Percentiles rank a stretch among this genome's conserved stretches.
These are phyloP conservation scores for Scutellaria minor DNA, from an alignment of 257 asterid species.

Conservation along the genomic window DNA sequence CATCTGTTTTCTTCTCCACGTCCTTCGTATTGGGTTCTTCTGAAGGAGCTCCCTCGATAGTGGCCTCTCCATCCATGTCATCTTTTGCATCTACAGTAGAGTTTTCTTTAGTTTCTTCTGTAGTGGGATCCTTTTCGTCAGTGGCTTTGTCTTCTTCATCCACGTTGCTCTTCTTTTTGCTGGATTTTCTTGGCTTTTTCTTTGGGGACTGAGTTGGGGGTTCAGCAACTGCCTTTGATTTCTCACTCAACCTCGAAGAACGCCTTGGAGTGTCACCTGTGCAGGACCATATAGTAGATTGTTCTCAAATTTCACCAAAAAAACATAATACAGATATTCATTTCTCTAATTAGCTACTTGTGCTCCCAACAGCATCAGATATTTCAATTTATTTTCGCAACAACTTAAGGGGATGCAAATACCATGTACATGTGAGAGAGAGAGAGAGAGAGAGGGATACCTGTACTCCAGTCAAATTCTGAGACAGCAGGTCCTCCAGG, in stretches of 20 bases:
- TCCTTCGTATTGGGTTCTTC: constrained; percentile 31
- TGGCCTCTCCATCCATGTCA: constrained; percentile 27
- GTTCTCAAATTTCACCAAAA: constrained; percentile 15
- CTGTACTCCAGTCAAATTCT: constrained; percentile 65
- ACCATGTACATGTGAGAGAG: background rate
- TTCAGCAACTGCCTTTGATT: constrained; percentile 47
- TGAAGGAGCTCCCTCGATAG: constrained; percentile 27
- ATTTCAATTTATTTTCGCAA: no score
- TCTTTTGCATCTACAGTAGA: constrained; percentile 30
- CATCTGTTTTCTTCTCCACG: constrained; percentile 32
- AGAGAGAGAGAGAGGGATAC: constrained; percentile 31
- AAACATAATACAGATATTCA: background rate
- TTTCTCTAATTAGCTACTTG: background rate
- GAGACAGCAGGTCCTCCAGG: constrained; percentile 58
- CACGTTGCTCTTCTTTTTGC: constrained; percentile 36
- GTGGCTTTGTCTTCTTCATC: constrained; percentile 43
- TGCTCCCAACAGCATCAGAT: no score
- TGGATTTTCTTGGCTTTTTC: constrained; percentile 53
- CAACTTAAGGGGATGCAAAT: no score
- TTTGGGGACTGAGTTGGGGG: constrained; percentile 48
- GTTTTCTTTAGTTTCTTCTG: constrained; percentile 38
- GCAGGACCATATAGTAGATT: constrained; percentile 21
- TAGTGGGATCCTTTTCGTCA: constrained; percentile 37
- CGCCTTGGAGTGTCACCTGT: constrained; percentile 71
- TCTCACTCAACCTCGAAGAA: constrained; percentile 60